These are phyloP conservation scores for Tetrapisispora arboricola DNA, from an alignment of 805 yeast genomes.

Conservation along the genomic window DNA sequence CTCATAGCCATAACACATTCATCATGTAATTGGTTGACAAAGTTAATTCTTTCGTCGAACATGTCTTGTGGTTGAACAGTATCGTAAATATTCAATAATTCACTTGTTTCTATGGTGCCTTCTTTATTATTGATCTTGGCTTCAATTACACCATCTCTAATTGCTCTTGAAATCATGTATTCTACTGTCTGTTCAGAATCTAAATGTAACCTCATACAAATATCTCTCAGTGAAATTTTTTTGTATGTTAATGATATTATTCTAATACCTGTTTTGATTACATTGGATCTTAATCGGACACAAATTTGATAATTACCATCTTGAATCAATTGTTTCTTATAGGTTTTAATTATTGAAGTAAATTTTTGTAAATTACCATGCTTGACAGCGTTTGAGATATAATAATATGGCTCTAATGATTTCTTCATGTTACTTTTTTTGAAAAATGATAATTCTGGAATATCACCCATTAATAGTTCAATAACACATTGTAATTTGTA, in stretches of 20 bases:
- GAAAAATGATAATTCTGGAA: conserved; percentile 82
- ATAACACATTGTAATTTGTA: conserved; percentile 80
- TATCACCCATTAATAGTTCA: conserved; percentile 91
- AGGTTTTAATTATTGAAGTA: conserved; percentile 55
- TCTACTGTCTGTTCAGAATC: conserved; percentile 95
- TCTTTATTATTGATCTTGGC: conserved; percentile 84
- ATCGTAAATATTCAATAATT: conserved; percentile 75
- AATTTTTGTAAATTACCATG: conserved; percentile 81
- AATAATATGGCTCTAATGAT: conserved; percentile 70
- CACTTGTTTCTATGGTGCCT: conserved; percentile 87
- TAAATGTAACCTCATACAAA: conserved; percentile 81
- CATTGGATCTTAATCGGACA: conserved; percentile 86
- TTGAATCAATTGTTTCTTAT: conserved; percentile 49
- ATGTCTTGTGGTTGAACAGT: conserved; percentile 79
- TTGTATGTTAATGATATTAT: conserved; percentile 86
- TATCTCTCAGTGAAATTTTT: conserved; percentile 82
- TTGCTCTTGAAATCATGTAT: conserved; percentile 92
- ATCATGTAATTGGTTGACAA: conserved; percentile 81
- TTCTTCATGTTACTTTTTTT: conserved; percentile 49
- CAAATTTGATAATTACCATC: conserved; percentile 83
- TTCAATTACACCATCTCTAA: conserved; percentile 94
- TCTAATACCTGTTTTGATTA: conserved; percentile 94
- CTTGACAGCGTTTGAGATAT: conserved; percentile 84
- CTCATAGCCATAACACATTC: conserved; percentile 93
- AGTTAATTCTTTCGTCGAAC: conserved; percentile 87